Conservation (phyloP, 2,329 filamentous ascomycete genomes). For the Xylariaceae sp. region DNA sequence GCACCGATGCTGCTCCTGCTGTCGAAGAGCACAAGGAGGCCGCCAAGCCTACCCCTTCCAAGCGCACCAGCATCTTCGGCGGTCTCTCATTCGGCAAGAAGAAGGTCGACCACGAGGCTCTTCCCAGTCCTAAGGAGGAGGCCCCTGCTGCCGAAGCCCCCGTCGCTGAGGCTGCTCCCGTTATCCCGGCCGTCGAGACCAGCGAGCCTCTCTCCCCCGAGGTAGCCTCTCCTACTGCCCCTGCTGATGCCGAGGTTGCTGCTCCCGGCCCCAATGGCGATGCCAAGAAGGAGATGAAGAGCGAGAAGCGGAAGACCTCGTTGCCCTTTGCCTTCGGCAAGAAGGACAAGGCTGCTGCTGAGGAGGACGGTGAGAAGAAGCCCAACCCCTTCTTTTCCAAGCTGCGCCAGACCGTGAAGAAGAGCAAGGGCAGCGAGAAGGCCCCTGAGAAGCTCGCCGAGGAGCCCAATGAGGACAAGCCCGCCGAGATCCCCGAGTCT, state of each 20-base stretch:
- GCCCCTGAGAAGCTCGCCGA: slow-evolving; percentile 25
- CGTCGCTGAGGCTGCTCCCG: slow-evolving; percentile 50
- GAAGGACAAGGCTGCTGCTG: slow-evolving; percentile 63
- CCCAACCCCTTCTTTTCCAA: slow-evolving; percentile 54
- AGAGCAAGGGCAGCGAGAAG: slow-evolving; percentile 31
- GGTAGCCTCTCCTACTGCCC: slow-evolving; percentile 42
- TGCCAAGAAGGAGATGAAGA: slow-evolving; percentile 60
- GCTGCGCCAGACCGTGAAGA: slow-evolving; percentile 40
- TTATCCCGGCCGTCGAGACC: slow-evolving; percentile 55
- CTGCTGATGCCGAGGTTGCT: slow-evolving; percentile 43
- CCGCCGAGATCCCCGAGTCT: slow-evolving; percentile 25
- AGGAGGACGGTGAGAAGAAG: slow-evolving; percentile 59
- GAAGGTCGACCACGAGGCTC: slow-evolving; percentile 45
- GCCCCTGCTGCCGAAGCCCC: slow-evolving; percentile 30
- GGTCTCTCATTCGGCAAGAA: slow-evolving; percentile 56
- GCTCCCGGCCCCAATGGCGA: slow-evolving; percentile 46
- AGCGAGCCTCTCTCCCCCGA: slow-evolving; percentile 53
- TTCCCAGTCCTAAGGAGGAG: slow-evolving; percentile 41
- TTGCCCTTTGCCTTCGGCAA: slow-evolving; percentile 69
- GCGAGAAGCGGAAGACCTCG: slow-evolving; percentile 76
- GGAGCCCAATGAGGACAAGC: slow-evolving; percentile 24
- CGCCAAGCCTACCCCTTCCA: slow-evolving; percentile 45
- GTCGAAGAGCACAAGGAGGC: slow-evolving; percentile 33
- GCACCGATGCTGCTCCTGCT: slow-evolving; percentile 24
- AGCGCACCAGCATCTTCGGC: slow-evolving; percentile 53